phyloP scores from a whole-genome alignment of 805 yeast species.

The Schwanniomyces polymorphus region DNA sequence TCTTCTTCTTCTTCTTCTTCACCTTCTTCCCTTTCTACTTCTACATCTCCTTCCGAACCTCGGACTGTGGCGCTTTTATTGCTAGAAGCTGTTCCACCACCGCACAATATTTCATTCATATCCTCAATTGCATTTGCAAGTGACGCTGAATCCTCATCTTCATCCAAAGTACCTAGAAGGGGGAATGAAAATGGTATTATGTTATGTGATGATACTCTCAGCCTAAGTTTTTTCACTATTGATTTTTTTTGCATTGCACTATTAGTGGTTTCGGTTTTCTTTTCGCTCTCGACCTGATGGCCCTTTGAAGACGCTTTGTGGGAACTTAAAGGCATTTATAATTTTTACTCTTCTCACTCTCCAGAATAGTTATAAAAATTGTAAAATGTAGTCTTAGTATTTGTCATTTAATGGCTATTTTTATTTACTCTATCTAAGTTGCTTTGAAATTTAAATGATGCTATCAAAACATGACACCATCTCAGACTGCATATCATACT shows the following conservation, averaged over 20 bases:
- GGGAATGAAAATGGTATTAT: conserved; percentile 3
- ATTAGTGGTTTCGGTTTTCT: neutral
- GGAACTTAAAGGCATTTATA: neutral
- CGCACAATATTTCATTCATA: neutral
- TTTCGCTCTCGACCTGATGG: neutral
- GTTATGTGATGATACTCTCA: conserved; percentile 7
- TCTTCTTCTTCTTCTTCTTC: conserved; percentile 14
- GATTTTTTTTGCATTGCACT: neutral
- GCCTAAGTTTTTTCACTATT: conserved; percentile 2
- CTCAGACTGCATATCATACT: neutral
- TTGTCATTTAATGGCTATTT: too few relatives aligned
- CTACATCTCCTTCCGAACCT: conserved; percentile 3
- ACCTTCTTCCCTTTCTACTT: neutral
- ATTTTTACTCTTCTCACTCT: neutral
- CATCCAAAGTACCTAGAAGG: neutral
- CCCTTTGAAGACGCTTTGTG: neutral
- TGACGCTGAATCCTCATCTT: neutral
- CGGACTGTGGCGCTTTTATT: neutral
- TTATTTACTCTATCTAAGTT: too few relatives aligned
- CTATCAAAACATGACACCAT: too few relatives aligned
- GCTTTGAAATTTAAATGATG: too few relatives aligned
- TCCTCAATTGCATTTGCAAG: neutral
- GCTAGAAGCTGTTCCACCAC: too few relatives aligned
- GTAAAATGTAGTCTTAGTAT: too few relatives aligned
- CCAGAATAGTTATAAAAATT: neutral